A percentile compares a stretch with the other conserved stretches of the same genome.
Conservation (phyloP, 1,284 basidiomycete species). For the Fomes fomentarius region DNA sequence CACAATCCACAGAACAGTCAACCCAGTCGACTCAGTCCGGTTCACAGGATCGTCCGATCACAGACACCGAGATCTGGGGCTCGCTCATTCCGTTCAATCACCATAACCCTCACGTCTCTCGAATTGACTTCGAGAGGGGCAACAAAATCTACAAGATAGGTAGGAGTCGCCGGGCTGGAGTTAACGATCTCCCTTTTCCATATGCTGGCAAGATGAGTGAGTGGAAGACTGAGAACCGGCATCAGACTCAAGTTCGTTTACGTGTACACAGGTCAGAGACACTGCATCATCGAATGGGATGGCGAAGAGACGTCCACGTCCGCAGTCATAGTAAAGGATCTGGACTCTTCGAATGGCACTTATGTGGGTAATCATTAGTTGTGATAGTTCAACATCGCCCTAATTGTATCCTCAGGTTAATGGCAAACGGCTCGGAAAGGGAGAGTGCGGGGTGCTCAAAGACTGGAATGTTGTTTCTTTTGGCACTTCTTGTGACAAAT, state of each 20-base stretch:
- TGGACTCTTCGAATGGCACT: conserved; percentile 78
- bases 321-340: conserved; percentile 68
- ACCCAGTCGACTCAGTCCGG: not conserved
- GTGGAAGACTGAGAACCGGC: not conserved
- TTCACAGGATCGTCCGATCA: not conserved
- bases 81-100: not conserved
- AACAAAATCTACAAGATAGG: not conserved
- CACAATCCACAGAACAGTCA: not conserved
- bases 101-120: not conserved
- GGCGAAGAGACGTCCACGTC: conserved; percentile 51
- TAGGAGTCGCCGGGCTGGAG: not conserved
- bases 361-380: conserved; percentile 54
- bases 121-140: not conserved
- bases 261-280: conserved; percentile 56
- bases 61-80: not conserved
- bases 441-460: not conserved
- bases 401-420: conserved; percentile 57
- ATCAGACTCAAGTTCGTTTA: not conserved
- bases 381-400: not conserved
- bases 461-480: not conserved
- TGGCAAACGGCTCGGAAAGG: conserved; percentile 44
- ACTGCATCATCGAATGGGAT: conserved; percentile 69
- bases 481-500: not conserved
- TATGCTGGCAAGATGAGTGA: not conserved
- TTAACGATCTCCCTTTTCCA: not conserved